A percentile compares a stretch with the other conserved stretches of the same genome.
Conservation (phyloP, 441 rosid species). For the Brassica balearica region DNA sequence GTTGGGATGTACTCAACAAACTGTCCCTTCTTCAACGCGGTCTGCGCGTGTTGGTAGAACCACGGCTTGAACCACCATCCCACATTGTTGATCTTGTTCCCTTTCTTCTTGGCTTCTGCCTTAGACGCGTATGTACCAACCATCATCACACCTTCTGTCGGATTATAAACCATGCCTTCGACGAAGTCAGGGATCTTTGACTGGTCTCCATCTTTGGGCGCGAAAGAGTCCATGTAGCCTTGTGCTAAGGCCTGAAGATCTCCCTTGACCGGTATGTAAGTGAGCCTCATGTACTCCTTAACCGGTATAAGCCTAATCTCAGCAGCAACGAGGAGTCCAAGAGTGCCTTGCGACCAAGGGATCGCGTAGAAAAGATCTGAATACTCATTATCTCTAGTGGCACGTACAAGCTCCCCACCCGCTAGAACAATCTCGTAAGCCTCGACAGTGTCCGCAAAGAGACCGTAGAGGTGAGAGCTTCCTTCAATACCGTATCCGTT, state of each 20-base stretch:
- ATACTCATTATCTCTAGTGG: constrained; percentile 90
- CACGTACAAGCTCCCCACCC: constrained; percentile 87
- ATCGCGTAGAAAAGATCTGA: constrained; percentile 89
- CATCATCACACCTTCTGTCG: constrained; percentile 91
- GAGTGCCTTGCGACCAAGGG: constrained; percentile 99
- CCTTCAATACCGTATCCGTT: constrained; percentile 97
- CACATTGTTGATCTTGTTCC: constrained; percentile 78
- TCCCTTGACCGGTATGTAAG: constrained; percentile 84
- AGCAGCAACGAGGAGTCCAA: constrained; percentile 95
- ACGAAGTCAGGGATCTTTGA: constrained; percentile 93
- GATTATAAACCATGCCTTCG: constrained; percentile 80
- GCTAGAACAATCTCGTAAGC: constrained; percentile 90
- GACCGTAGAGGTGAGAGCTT: constrained; percentile 91
- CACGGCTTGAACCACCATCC: constrained; percentile 99
- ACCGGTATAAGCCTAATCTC: constrained; percentile 88
- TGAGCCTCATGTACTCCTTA: constrained; percentile 92
- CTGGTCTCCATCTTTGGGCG: constrained; percentile 83
- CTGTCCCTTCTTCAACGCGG: constrained; percentile 80
- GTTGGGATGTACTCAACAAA: constrained; percentile 98
- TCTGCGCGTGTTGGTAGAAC: constrained; percentile 96
- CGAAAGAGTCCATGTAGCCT: constrained; percentile 86
- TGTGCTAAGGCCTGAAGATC: constrained; percentile 73
- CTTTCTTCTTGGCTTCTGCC: constrained; percentile 91
- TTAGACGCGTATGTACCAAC: constrained; percentile 89
- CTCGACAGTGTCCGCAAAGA: constrained; percentile 89